Base-by-base conservation (phyloP, 148 eudicot species). In the Silene latifolia region DNA sequence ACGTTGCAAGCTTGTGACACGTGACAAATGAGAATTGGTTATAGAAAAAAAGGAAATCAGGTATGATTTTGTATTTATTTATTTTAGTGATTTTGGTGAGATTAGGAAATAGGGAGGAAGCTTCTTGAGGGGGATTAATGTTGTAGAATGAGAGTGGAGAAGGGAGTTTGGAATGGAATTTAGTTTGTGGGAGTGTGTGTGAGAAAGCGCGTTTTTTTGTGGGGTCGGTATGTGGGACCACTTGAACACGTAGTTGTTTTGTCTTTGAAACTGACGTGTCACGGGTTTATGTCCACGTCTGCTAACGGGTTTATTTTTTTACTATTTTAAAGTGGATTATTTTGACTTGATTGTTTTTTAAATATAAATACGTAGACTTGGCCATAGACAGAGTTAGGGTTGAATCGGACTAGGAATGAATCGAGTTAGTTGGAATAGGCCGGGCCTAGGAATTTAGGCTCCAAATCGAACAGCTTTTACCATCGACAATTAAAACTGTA, bases 81-180 rank as follows among this genome's bases (percentile, higher is more conserved):
- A 62, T 25, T 27, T 64, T 63, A 0, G 73, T 27, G 4, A 32
- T 2, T 32, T 32, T 32, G 73, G 56, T 13, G 56, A 51, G 17
- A 51, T 12, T 51, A 51, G 56, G 73, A 51, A 70, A 53, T 15
- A 20, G 29, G 73, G 44, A 70, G 73, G 73, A 70, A 70, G 9
- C 59, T 70, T 69, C 66, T 48, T 74, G 47, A 24, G 62, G 4
- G n/a, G 7, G 4, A 57, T n/a, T 29, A 25, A 39, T 39, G 44
- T 39, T 39, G 9, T 39, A 4, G 69, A 51, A 14, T 27, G 17
- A 56, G 44, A 59, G 67, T 4, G 62, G 48, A 20, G 64, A 17
- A 15, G 66, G 18, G 46, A 66, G n/a, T 67, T 67, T 67, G 71
- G 73, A 70, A 70, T 70, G 61, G 73, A 70, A 70, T 70, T 70